Base-by-base conservation (phyloP, 805 yeast species). In the Metschnikowia henanensis region DNA sequence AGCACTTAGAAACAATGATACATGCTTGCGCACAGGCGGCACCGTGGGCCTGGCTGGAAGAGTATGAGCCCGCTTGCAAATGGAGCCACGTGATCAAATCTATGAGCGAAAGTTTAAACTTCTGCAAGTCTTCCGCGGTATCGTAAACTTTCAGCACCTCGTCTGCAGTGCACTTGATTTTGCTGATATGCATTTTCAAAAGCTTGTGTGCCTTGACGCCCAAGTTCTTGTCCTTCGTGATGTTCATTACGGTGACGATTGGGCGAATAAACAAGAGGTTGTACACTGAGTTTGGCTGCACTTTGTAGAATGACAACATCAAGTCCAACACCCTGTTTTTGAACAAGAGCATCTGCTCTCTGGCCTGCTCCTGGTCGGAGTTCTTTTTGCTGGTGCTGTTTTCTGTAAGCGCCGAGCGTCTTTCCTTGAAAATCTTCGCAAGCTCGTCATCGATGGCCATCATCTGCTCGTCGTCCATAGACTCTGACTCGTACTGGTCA, bases 381-480 rank as follows among this genome's bases (percentile, higher is more conserved):
- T 87, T 87, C 56, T 86, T 76, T 61, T 77, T 79, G 60, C 73
- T 85, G 3, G 77, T 66, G 25, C 70, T 68, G 20, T 70, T 53
- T 6, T 59, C 60, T 8, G 79, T 64, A 41, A 88, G 62, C 0
- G 87, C 85, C 47, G 79, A 81, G 52, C 82, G 80, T 55, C 97
- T 79, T 56, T 89, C 92, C 57, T 84, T 80, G 75, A 92, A 92
- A 43, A 92, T 92, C 41, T 76, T 76, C 0, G 97, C 79, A 23
- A 92, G 69, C 48, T 89, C 94, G 18, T 76, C 86, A 60, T 92
- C 98, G 55, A 92, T 77, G 17, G 91, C 95, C 83, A 90, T 81
- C 98, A 92, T 92, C 61, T 90, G 90, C 56, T 91, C 97, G 63
- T 91, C 97, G 47, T 91, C 95, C 95, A 90, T 87, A 0, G 92